Percentiles rank a stretch among this genome's conserved stretches.
Conservation (phyloP, 176 grass and related monocot genomes). For the Chrysopogon serrulatus region DNA sequence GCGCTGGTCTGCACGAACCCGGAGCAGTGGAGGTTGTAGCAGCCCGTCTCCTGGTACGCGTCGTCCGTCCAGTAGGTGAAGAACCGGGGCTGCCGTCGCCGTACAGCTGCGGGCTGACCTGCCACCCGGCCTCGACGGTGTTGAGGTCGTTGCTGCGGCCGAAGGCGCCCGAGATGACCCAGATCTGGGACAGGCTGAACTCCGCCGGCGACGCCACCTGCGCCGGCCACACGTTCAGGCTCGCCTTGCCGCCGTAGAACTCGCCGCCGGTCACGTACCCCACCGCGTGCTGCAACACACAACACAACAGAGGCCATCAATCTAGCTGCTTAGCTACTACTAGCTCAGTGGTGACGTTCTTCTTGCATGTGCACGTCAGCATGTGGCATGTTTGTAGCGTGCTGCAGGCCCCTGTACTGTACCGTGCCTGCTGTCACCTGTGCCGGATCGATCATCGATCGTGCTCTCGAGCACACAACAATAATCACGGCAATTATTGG, state of each 20-base stretch:
- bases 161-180: constrained; percentile 93
- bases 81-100: constrained; percentile 79
- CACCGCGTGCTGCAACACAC: constrained; percentile 72
- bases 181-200: constrained; percentile 95
- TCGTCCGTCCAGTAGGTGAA: constrained; percentile 99
- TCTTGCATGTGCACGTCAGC: not conserved
- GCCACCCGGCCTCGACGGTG: constrained; percentile 97
- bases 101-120: constrained; percentile 94
- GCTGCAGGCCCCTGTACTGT: not conserved
- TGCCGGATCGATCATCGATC: not conserved
- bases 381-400: not conserved
- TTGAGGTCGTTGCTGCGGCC: constrained; percentile 96
- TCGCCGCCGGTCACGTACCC: constrained; percentile 73
- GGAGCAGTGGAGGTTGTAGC: constrained; percentile 87
- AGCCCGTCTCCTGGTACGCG: constrained; percentile 85
- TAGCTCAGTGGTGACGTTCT: too few species aligned
- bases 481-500: not conserved
- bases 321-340: too few species aligned
- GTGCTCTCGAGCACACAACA: not conserved
- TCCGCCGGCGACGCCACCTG: constrained; percentile 65
- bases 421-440: not conserved
- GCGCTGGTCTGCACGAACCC: constrained; percentile 84
- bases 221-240: constrained; percentile 93
- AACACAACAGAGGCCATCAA: too few species aligned
- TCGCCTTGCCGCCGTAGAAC: constrained; percentile 86